Evolutionary conservation across 176 grass and related monocot species (phyloP), one percentile per base, ranked within the genome.

Genomic region (Oryza glaberrima): DNA sequence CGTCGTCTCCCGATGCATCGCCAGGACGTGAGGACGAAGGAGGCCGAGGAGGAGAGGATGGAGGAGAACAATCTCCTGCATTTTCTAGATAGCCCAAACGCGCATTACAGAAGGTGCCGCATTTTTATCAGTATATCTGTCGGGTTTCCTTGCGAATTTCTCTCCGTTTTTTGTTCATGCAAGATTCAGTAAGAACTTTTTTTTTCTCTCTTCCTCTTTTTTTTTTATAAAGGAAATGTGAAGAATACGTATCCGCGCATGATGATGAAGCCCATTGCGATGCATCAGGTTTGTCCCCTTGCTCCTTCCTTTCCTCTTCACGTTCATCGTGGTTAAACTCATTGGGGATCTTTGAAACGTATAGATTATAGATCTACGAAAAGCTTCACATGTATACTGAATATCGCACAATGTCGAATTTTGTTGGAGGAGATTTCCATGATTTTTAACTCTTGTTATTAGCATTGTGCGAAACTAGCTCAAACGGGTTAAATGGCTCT

Each of bases 31-130:
- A 41, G 38, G 11, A 65, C 13, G 36, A 65, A 0, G 10, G 16
- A 32, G 73, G 61, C 34, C 16, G 25, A 65, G 26, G 28, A 36
- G 72, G 65, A 20, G 68, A 12, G 13, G 65, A 90, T 90, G 85
- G 84, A 90, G 48, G 81, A 5, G 19, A 78, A 90, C 64, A 84
- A 84, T 78, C 89, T 90, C 20, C 30, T 90, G 81, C 84, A 87
- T 83, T 90, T 90, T 65, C 89, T 87, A 41, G 81, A 90, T 44
- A 90, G 76, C 17, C 89, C 81, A 8, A 90, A 66, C 11, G 49
- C 76, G 14, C 80, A 90, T 87, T 83, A 90, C 70, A 83, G 81
- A 5, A 84, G 56, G 89, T 90, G 32, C 0, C 45, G n/a, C 40
- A 34, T 81, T 68, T 68, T 70, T 23, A 13, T 51, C 48, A 51